Percentiles rank a stretch among this genome's conserved stretches.
Evolutionary conservation across 1,139 yeast species (phyloP).

Genomic region (Sugiyamaella japonica): DNA sequence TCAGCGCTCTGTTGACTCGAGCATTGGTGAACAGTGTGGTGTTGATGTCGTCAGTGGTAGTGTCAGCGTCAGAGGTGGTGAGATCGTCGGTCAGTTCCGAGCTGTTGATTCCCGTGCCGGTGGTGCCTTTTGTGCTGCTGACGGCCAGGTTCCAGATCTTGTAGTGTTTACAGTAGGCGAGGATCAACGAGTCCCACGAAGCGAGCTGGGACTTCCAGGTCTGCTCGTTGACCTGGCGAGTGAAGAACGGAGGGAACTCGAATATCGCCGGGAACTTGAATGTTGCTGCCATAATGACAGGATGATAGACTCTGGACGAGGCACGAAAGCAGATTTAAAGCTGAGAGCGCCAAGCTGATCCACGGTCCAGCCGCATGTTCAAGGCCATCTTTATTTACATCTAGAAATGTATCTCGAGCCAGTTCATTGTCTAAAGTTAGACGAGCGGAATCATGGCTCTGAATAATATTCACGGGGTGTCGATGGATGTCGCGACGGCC

Average conservation of each 20-base stretch:
- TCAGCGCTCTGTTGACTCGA: slow-evolving; percentile 40
- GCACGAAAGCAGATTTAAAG: too few species aligned
- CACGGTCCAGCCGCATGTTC: too few species aligned
- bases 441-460: slow-evolving; percentile 11
- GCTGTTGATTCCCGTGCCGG: too few species aligned
- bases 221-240: slow-evolving; percentile 81
- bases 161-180: slow-evolving; percentile 60
- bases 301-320: too few species aligned
- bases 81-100: slow-evolving; percentile 7
- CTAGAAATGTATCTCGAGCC: too few species aligned
- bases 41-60: slow-evolving; percentile 20
- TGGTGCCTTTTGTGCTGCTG: slow-evolving; percentile 16
- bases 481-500: slow-evolving; percentile 13
- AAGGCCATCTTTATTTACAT: too few species aligned
- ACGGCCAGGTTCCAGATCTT: slow-evolving; percentile 50
- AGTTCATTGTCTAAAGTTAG: too few species aligned
- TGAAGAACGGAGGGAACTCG: slow-evolving; percentile 88
- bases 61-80: neutral
- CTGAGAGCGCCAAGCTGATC: too few species aligned
- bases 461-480: slow-evolving; percentile 13
- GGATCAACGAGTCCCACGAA: slow-evolving; percentile 57
- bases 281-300: neutral
- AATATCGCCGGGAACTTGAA: slow-evolving; percentile 67
- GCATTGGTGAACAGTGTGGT: neutral
- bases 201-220: slow-evolving; percentile 69